A percentile compares a stretch with the other conserved stretches of the same genome.
phyloP scores from a whole-genome alignment of 2,329 filamentous ascomycete genomes.

The Penicillium frequentans region DNA sequence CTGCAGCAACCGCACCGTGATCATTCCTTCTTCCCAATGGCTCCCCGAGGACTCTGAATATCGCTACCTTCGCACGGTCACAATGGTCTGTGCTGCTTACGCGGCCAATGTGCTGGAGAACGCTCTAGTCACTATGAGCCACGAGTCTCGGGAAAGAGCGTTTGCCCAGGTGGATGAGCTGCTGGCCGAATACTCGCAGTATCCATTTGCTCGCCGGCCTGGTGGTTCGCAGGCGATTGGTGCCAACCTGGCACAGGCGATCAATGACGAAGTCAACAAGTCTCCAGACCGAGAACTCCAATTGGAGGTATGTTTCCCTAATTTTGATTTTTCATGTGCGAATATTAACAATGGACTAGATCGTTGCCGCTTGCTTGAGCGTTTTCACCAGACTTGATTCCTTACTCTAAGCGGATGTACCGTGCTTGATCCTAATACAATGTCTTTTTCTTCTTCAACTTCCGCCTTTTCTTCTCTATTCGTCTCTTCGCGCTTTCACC shows the following conservation, averaged over 20 bases:
- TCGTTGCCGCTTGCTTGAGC: slow-evolving; percentile 90
- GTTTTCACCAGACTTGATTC: slow-evolving; percentile 98
- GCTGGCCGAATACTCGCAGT: slow-evolving; percentile 94
- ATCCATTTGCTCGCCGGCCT: slow-evolving; percentile 83
- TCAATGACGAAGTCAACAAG: slow-evolving; percentile 81
- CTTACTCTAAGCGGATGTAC: slow-evolving; percentile 62
- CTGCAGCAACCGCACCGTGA: slow-evolving; percentile 89
- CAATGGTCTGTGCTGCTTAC: slow-evolving; percentile 97
- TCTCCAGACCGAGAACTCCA: slow-evolving; percentile 90
- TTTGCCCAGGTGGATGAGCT: slow-evolving; percentile 97
- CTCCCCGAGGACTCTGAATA: slow-evolving; percentile 93
- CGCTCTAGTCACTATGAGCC: slow-evolving; percentile 87
- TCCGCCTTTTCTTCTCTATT: slow-evolving; percentile 12
- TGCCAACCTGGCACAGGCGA: slow-evolving; percentile 84
- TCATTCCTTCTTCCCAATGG: slow-evolving; percentile 82
- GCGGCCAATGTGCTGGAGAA: slow-evolving; percentile 98
- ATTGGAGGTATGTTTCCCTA: slow-evolving; percentile 71
- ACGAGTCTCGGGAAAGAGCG: slow-evolving; percentile 89
- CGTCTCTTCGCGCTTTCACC: background rate
- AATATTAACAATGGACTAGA: slow-evolving; percentile 44
- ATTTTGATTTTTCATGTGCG: background rate
- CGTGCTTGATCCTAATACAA: slow-evolving; percentile 23
- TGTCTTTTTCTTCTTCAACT: slow-evolving; percentile 18
- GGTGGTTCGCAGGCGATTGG: slow-evolving; percentile 80
- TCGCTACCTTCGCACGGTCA: slow-evolving; percentile 84